phyloP scores from a whole-genome alignment of 2,329 filamentous ascomycete genomes.

The Nectriaceae sp. region DNA sequence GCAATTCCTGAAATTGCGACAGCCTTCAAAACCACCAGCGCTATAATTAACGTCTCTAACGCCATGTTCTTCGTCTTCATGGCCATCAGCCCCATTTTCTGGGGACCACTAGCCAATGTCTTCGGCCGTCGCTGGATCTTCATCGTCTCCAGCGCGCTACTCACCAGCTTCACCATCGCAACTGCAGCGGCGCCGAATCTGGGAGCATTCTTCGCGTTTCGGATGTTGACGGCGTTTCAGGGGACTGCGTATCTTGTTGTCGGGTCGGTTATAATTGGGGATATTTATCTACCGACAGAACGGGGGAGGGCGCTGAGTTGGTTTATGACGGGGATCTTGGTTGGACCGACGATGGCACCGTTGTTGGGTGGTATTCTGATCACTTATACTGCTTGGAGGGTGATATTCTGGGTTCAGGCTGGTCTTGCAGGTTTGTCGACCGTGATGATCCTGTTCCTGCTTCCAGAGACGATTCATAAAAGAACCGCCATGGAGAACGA shows the following conservation, averaged over 20 bases:
- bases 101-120: conserved; percentile 65
- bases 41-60: conserved; percentile 64
- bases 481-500: conserved; percentile 1
- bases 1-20: conserved; percentile 23
- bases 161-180: conserved; percentile 64
- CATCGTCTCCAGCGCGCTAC: conserved; percentile 41
- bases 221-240: conserved; percentile 69
- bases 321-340: conserved; percentile 66
- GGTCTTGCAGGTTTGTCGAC: conserved; percentile 59
- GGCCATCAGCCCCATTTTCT: conserved; percentile 66
- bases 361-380: conserved; percentile 71
- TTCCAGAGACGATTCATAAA: conserved; percentile 67
- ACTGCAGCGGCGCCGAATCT: conserved; percentile 69
- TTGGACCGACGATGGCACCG: conserved; percentile 64
- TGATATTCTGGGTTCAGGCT: conserved; percentile 71
- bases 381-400: conserved; percentile 65
- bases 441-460: conserved; percentile 57
- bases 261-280: conserved; percentile 62
- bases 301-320: conserved; percentile 67
- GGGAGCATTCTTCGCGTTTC: conserved; percentile 66
- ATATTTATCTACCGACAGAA: conserved; percentile 61
- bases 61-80: conserved; percentile 72
- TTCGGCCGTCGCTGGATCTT: conserved; percentile 51
- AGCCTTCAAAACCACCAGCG: conserved; percentile 18
- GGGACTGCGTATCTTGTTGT: conserved; percentile 70